Conservation (phyloP, 352 stramenopile genomes). For the Pythium aristosporum region DNA sequence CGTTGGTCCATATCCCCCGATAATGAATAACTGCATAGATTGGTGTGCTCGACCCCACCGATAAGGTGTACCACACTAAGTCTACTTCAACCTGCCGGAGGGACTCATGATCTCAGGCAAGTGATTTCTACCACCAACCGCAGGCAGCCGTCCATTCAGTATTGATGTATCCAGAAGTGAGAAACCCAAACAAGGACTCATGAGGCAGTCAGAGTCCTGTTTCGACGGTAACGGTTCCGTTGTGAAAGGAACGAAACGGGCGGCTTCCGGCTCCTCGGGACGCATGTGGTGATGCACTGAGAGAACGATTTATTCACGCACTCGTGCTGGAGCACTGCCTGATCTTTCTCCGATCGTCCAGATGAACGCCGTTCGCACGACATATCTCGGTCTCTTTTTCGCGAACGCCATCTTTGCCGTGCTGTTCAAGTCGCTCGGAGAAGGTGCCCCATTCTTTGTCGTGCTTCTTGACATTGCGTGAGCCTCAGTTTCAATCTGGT, state of each 20-base stretch:
- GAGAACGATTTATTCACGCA: background rate
- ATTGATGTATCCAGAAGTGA: no score
- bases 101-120: no score
- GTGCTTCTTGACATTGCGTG: background rate
- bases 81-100: conserved; percentile 10
- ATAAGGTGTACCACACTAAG: conserved; percentile 9
- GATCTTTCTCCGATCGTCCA: background rate
- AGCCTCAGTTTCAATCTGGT: background rate
- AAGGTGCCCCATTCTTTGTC: conserved; percentile 30
- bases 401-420: conserved; percentile 66
- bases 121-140: no score
- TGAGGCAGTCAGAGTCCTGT: background rate
- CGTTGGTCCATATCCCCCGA: background rate
- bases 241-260: background rate
- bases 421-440: conserved; percentile 60
- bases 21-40: background rate
- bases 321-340: background rate
- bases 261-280: background rate
- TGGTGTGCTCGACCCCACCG: background rate
- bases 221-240: background rate
- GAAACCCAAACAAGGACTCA: no score
- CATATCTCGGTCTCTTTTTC: conserved; percentile 73
- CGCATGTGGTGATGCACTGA: background rate
- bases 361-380: conserved; percentile 41
- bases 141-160: no score